Conservation (phyloP, 768 basidiomycete species). For the Hericium rajendrae region DNA sequence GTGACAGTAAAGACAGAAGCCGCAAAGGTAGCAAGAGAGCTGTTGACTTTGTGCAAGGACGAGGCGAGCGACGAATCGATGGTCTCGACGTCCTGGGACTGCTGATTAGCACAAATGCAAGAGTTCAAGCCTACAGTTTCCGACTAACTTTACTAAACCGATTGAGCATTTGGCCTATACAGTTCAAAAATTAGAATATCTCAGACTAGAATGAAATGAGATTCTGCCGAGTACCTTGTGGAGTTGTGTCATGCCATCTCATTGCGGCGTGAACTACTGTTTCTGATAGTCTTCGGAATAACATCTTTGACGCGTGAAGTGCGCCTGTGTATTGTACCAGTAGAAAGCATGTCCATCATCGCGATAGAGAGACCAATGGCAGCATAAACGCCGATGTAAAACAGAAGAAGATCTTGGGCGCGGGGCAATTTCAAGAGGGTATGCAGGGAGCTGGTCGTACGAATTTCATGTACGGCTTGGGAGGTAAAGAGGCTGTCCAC, state of each 20-base stretch:
- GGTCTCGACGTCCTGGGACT: conserved; percentile 64
- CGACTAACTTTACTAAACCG: conserved; percentile 58
- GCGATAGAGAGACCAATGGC: conserved; percentile 45
- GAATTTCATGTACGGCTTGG: conserved; percentile 12
- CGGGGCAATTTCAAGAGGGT: conserved; percentile 23
- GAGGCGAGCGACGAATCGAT: conserved; percentile 69
- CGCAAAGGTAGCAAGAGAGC: conserved; percentile 67
- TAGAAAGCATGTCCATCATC: conserved; percentile 35
- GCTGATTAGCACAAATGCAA: neutral
- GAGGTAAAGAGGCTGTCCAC: conserved; percentile 17
- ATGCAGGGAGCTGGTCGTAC: conserved; percentile 3
- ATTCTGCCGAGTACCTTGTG: conserved; percentile 39
- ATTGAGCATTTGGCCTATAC: conserved; percentile 71
- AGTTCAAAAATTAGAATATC: neutral
- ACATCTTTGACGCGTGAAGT: conserved; percentile 24
- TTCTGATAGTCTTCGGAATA: conserved; percentile 46
- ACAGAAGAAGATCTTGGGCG: conserved; percentile 53
- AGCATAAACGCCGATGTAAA: conserved; percentile 65
- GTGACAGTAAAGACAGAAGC: conserved; percentile 65
- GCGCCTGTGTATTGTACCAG: conserved; percentile 56
- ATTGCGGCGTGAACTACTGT: conserved; percentile 76
- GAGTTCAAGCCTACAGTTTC: neutral
- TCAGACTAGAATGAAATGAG: neutral
- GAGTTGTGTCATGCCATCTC: conserved; percentile 78
- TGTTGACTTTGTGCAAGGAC: conserved; percentile 67